phyloP scores from a whole-genome alignment of 192 early-diverging fungal species.

The Glomus cerebriforme region DNA sequence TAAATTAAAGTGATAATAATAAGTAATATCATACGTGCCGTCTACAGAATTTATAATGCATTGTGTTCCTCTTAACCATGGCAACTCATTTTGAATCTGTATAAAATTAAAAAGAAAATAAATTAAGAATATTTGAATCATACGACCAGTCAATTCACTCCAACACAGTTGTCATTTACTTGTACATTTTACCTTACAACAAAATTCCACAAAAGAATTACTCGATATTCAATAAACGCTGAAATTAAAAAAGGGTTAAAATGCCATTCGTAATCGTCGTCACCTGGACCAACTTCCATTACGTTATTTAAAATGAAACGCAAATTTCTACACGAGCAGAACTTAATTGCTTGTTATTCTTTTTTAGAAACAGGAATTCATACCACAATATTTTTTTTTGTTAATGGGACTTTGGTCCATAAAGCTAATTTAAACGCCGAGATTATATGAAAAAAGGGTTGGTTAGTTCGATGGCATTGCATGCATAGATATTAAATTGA shows the following conservation, averaged over 20 bases:
- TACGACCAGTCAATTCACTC: slow-evolving; percentile 54
- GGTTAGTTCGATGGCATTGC: too few species aligned
- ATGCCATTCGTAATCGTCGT: slow-evolving; percentile 66
- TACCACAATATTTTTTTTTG: slow-evolving; percentile 1
- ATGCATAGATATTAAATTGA: too few species aligned
- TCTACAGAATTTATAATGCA: slow-evolving; percentile 91
- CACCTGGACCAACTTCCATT: slow-evolving; percentile 65
- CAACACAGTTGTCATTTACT: slow-evolving; percentile 66
- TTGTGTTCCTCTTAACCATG: slow-evolving; percentile 78
- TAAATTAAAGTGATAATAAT: not conserved
- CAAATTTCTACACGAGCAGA: slow-evolving; percentile 37
- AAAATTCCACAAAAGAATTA: not conserved
- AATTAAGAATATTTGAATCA: slow-evolving; percentile 5
- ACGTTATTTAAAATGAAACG: slow-evolving; percentile 77
- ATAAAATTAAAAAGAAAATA: slow-evolving; percentile 28
- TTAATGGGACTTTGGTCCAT: too few species aligned
- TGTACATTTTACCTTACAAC: slow-evolving; percentile 65
- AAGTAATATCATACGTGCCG: slow-evolving; percentile 66
- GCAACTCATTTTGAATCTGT: slow-evolving; percentile 61
- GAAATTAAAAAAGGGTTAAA: slow-evolving; percentile 52
- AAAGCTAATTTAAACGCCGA: too few species aligned
- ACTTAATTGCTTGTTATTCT: not conserved
- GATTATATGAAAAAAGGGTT: too few species aligned
- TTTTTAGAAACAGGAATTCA: not conserved
- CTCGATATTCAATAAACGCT: not conserved